phyloP scores from a whole-genome alignment of 2,329 filamentous ascomycete genomes.

The Aureobasidium sp. region DNA sequence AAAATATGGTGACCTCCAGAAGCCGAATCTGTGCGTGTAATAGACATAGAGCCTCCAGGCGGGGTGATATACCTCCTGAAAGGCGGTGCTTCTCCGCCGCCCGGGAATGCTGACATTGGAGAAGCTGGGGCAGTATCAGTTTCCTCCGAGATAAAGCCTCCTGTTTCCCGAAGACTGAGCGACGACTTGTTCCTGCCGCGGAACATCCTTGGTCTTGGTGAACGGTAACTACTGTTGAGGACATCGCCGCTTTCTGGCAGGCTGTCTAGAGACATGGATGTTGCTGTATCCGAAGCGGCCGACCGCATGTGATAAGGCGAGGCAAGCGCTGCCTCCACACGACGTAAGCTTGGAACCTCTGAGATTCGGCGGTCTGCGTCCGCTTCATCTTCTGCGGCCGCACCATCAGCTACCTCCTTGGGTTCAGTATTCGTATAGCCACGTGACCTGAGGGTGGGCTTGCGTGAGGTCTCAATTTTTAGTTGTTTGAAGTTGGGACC shows the following conservation, averaged over 20 bases:
- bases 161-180: conserved; percentile 66
- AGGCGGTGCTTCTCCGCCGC: conserved; percentile 1
- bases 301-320: conserved; percentile 16
- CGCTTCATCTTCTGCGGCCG: not conserved
- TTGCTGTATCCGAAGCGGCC: conserved; percentile 17
- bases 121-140: conserved; percentile 16
- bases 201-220: conserved; percentile 27
- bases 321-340: conserved; percentile 10
- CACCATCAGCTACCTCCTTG: not conserved
- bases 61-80: conserved; percentile 7
- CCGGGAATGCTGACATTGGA: conserved; percentile 17
- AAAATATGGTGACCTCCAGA: conserved; percentile 72
- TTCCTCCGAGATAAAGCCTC: conserved; percentile 40
- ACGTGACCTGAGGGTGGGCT: conserved; percentile 20
- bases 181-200: conserved; percentile 45
- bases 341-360: conserved; percentile 16
- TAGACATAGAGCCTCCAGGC: not conserved
- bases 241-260: conserved; percentile 11
- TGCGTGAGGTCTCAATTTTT: conserved; percentile 71
- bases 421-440: conserved; percentile 10
- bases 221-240: not conserved
- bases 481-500: conserved; percentile 74
- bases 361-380: conserved; percentile 12
- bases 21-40: conserved; percentile 27
- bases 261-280: conserved; percentile 17